Base-by-base conservation (phyloP, 2,329 filamentous ascomycete genomes). In the Botrytis medusae region DNA sequence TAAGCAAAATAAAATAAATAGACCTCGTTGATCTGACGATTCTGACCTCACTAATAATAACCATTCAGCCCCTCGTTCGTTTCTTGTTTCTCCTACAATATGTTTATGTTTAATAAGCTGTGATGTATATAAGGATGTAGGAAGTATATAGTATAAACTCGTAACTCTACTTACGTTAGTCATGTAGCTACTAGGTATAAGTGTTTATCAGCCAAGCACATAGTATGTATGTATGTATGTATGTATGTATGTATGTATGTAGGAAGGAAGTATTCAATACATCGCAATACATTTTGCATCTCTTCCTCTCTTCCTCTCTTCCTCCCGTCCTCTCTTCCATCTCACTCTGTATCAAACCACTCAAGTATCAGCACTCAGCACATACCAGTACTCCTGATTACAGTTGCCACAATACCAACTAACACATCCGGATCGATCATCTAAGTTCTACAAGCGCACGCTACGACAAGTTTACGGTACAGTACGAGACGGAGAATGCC, bases 11-110 rank as follows among this genome's bases (percentile, higher is more conserved):
- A 34, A 60, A 37, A 60, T 14, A 37, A 54, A n/a, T n/a, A 60
- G 32, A 60, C 8, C 34, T 37, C 59, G 59, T 61, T 61, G 59
- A 61, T 62, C 34, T 62, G 60, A 62, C n/a, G 51, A 57, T 57
- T 57, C 51, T 57, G n/a, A 57, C n/a, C 51, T 57, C 51, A 29
- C 51, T 57, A 57, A 29, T 29, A 57, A 54, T 54, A 54, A 37
- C 9, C 25, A 40, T n/a, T 42, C 60, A 62, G 60, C 60, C 34
- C 59, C 37, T 40, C 34, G 22, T 62, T 42, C 60, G 34, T 62
- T 62, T 62, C 60, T 62, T 40, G 60, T 62, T 62, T 62, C 51
- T 57, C 51, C 16, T 18, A 9, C 25, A 14, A n/a, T 40, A n/a
- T 40, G 34, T 61, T 61, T 34, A 34, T 61, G 34, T 61, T 61